phyloP scores from a whole-genome alignment of 2,329 filamentous ascomycete species.

The Xylariales sp. region DNA sequence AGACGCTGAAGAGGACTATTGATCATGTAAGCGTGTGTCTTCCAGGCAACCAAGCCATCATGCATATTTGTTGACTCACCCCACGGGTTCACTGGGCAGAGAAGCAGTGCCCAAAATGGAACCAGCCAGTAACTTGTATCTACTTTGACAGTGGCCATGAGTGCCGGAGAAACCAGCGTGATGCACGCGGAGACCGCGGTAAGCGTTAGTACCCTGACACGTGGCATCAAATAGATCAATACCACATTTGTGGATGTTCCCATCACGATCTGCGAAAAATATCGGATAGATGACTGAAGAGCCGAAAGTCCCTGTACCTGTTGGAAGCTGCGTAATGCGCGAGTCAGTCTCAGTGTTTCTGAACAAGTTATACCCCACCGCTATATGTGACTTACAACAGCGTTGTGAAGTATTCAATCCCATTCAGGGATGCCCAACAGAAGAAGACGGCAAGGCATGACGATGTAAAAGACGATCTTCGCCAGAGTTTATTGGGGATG shows the following conservation, averaged over 20 bases:
- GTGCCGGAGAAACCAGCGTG: conserved; percentile 40
- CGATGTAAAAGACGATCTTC: conserved; percentile 44
- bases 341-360: not conserved
- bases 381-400: not conserved
- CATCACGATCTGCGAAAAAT: conserved; percentile 40
- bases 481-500: conserved; percentile 55
- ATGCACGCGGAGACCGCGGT: conserved; percentile 35
- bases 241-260: conserved; percentile 36
- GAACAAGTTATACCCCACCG: no score
- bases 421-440: conserved; percentile 34
- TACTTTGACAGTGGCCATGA: conserved; percentile 49
- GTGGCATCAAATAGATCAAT: conserved; percentile 35
- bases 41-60: not conserved
- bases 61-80: conserved; percentile 17
- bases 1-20: conserved; percentile 49
- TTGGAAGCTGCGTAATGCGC: conserved; percentile 34
- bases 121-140: conserved; percentile 46
- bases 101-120: conserved; percentile 37
- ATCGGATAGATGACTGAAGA: conserved; percentile 33
- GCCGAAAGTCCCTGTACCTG: conserved; percentile 35
- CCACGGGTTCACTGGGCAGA: conserved; percentile 39
- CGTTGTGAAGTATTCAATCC: conserved; percentile 33
- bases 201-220: conserved; percentile 31
- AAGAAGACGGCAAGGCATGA: conserved; percentile 44
- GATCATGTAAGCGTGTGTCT: not conserved